These are phyloP conservation scores for Amanita brunnescens DNA, from an alignment of 768 basidiomycete species.

Conservation along the genomic window DNA sequence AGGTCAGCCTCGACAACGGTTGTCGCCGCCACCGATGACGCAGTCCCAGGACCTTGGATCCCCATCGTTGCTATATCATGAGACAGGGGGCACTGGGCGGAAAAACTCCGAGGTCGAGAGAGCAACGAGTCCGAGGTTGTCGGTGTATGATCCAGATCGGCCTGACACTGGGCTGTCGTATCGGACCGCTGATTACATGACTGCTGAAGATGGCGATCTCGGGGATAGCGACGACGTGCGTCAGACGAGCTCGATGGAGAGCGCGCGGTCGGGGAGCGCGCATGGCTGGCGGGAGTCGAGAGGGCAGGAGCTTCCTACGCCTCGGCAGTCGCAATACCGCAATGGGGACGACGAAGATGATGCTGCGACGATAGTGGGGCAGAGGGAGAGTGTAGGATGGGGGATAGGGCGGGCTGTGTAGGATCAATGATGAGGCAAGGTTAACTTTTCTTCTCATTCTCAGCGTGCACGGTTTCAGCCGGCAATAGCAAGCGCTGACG, in stretches of 20 bases:
- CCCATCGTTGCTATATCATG: neutral
- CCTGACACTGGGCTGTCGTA: conserved; percentile 29
- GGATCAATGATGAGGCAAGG: conserved; percentile 12
- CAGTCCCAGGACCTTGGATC: neutral
- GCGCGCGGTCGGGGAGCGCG: neutral
- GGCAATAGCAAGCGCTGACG: too few relatives aligned
- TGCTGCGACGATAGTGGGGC: conserved; percentile 18
- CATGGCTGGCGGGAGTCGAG: neutral
- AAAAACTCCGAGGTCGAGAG: conserved; percentile 12
- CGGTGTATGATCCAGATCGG: conserved; percentile 8
- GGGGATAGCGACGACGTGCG: conserved; percentile 19
- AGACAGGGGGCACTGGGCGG: conserved; percentile 17
- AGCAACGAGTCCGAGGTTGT: neutral
- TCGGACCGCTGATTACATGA: conserved; percentile 34
- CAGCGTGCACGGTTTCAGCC: too few relatives aligned
- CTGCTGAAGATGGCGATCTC: conserved; percentile 22
- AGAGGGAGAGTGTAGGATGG: conserved; percentile 23
- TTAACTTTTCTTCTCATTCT: too few relatives aligned
- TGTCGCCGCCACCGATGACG: neutral
- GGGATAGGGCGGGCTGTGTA: conserved; percentile 34
- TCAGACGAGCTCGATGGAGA: neutral
- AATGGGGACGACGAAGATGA: conserved; percentile 20
- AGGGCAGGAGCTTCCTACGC: too few relatives aligned
- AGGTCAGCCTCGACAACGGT: conserved; percentile 7
- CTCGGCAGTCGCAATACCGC: conserved; percentile 2